Evolutionary conservation across 1,284 basidiomycete genomes (phyloP).

Genomic region (Moniliella sp.): DNA sequence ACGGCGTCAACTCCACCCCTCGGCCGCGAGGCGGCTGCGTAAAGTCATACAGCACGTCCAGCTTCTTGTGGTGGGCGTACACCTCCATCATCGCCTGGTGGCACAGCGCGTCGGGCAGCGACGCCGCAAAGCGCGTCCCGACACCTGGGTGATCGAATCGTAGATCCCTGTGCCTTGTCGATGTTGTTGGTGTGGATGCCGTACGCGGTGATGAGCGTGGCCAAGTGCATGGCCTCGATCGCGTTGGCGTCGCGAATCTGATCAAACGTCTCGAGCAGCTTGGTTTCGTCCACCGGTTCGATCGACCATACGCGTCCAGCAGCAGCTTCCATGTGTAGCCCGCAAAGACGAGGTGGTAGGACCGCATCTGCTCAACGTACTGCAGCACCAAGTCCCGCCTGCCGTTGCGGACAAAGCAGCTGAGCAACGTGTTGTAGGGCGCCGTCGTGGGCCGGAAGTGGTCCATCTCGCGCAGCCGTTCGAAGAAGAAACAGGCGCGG

Average conservation of each 20-base stretch:
- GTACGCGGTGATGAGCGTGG: constrained; percentile 69
- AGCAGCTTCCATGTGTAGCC: constrained; percentile 43
- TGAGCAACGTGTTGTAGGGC: constrained; percentile 96
- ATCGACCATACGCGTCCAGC: constrained; percentile 73
- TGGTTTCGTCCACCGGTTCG: too few relatives aligned
- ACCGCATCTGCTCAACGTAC: constrained; percentile 46
- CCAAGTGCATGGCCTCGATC: constrained; percentile 75
- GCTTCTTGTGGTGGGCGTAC: constrained; percentile 53
- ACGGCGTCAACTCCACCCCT: constrained; percentile 77
- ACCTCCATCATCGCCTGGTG: constrained; percentile 81
- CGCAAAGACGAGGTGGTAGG: constrained; percentile 43
- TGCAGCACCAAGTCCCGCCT: constrained; percentile 43
- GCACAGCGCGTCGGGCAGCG: constrained; percentile 55
- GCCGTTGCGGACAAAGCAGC: constrained; percentile 72
- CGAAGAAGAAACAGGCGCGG: constrained; percentile 64
- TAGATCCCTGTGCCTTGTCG: constrained; percentile 57
- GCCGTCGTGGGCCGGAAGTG: constrained; percentile 73
- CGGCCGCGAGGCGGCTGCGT: too few relatives aligned
- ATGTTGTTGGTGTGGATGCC: constrained; percentile 61
- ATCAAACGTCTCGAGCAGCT: constrained; percentile 55
- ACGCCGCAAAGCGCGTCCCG: constrained; percentile 19
- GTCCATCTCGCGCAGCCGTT: constrained; percentile 54
- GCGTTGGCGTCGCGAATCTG: constrained; percentile 44
- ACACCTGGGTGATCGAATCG: constrained; percentile 48
- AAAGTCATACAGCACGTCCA: constrained; percentile 44